Base-by-base conservation (phyloP, 2,329 filamentous ascomycete species). In the Claviceps digitariae region DNA sequence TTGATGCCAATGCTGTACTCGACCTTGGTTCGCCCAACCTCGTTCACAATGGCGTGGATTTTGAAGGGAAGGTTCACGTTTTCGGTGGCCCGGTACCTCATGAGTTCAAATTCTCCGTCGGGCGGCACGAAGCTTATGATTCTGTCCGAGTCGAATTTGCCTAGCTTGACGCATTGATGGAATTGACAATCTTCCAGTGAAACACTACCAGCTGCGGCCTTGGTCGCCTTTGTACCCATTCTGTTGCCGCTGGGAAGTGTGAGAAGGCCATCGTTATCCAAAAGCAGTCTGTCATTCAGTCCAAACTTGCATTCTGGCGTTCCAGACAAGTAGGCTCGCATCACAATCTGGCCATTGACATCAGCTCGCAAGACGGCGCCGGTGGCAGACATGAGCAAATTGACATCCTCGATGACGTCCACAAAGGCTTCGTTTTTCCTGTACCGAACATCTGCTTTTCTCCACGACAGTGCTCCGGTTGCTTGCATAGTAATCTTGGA, bases 341-440 rank as follows among this genome's bases (percentile, higher is more conserved):
- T 98, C 63, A 98, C 82, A 63, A 98, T 98, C 67, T 97, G 90
- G 51, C 93, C 93, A 51, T 89, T 95, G 52, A 98, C 93, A 64
- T 98, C 93, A 58, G 93, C 93, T 59, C 93, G 87, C 13, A 98
- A 79, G 29, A 98, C 90, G 23, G 90, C 91, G 31, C 93, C 93
- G 0, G 90, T 93, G 6, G 93, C 93, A n/a, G 91, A 97, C 87
- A 98, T 96, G 64, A 98, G 84, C 55, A 98, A 79, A 70, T 98
- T 98, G 63, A 98, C 91, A 65, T 98, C 93, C 71, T 98, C 93
- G 64, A 98, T 98, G 20, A 98, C 93, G 69, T 98, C 93, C 61
- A 98, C 93, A 65, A 98, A 98, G 34, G 93, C 93, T 70, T 98
- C 93, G 73, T 98, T 98, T 74, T 98, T 98, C 69, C 93, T 87